Base-by-base conservation (phyloP, 345 rosid genomes). In the Populus alba region DNA sequence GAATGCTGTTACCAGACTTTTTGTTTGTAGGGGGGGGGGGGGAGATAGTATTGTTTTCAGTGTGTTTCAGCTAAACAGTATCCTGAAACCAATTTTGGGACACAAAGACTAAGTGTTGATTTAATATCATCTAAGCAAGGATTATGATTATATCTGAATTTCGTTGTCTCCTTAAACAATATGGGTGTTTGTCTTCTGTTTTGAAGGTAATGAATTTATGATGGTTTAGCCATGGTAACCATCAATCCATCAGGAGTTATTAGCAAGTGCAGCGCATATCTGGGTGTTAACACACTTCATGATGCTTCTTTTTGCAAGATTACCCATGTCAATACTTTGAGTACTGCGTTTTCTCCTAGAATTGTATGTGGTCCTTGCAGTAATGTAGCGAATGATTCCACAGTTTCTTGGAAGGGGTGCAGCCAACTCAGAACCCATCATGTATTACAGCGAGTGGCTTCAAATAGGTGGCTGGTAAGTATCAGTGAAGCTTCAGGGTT, bases 191-290 rank as follows among this genome's bases (percentile, higher is more conserved):
- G n/a, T 75, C 18, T 49, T 76, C 27, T 11, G 17, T 49, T 65
- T 76, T 87, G 81, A 83, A 79, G 85, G 85, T 73, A 68, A 67
- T 20, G 68, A 29, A 51, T 51, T 51, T 78, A 79, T 66, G 68
- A 92, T 94, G 95, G 84, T 92, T 76, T 87, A 83, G 81, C 83
- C 76, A 94, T 92, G 97, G 78, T 86, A 79, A 87, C 72, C 55
- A 85, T 81, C 47, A 74, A 79, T 85, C 83, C 84, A 73, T 82
- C 86, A 27, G 88, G 90, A 82, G 72, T 80, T 80, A 82, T 86
- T 76, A 25, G 66, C 83, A 83, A 85, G 59, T 78, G 47, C 81
- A 86, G 68, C 59, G 55, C 78, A 39, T 33, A 29, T 70, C 82
- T 63, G 73, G 74, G 79, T 77, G 75, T 66, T 65, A 72, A 12